Percentiles rank a stretch among this genome's conserved stretches.
Evolutionary conservation across 73 alveolate species (phyloP).

Genomic region (Stentor roeselii): DNA sequence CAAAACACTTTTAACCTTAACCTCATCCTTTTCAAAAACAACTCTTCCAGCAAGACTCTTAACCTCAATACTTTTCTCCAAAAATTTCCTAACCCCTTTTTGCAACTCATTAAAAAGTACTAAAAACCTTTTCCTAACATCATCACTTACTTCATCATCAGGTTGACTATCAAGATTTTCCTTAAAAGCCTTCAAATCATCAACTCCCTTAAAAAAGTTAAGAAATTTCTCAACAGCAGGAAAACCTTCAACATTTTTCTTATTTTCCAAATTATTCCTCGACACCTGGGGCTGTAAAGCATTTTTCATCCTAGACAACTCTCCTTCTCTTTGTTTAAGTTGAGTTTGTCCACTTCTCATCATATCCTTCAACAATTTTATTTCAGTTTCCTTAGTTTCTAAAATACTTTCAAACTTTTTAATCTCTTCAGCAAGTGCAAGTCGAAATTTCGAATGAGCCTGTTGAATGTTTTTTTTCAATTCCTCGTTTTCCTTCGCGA

Average conservation of each 20-base stretch:
- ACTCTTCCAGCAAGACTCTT: neutral
- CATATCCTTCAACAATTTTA: conserved; percentile 11
- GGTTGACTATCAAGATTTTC: too few relatives aligned
- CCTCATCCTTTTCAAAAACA: neutral
- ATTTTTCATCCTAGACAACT: neutral
- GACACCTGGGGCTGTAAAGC: neutral
- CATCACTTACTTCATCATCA: too few relatives aligned
- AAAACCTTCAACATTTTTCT: neutral
- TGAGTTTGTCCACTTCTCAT: conserved; percentile 19
- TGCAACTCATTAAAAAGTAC: too few relatives aligned
- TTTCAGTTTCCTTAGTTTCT: conserved; percentile 4
- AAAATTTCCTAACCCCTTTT: neutral
- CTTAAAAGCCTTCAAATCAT: neutral
- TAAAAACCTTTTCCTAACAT: too few relatives aligned
- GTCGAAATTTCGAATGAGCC: conserved; percentile 1
- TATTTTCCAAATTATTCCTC: neutral
- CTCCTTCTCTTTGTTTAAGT: conserved; percentile 25
- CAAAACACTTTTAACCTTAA: neutral
- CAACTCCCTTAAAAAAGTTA: neutral
- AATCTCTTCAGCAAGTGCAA: conserved; percentile 2
- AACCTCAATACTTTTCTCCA: neutral
- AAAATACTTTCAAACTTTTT: neutral
- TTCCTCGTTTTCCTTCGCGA: neutral
- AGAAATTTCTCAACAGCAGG: neutral
- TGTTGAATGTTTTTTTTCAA: neutral